Percentiles rank a stretch among this genome's conserved stretches.
phyloP scores from a whole-genome alignment of 2,329 filamentous ascomycete species.

The Alternaria sp. region DNA sequence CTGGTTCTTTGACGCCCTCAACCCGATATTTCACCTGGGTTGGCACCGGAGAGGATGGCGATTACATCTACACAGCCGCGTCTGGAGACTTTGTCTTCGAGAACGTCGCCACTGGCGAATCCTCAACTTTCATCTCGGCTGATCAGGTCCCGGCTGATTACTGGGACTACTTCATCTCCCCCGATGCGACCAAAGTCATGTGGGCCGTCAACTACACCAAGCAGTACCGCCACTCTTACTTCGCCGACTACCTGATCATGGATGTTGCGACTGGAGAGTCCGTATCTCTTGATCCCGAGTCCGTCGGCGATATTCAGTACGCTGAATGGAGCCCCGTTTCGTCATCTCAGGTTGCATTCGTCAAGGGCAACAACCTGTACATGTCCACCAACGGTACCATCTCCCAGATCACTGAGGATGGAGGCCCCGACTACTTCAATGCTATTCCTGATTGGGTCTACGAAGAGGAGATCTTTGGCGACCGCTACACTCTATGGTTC shows the following conservation, averaged over 20 bases:
- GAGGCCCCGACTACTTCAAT: conserved; percentile 66
- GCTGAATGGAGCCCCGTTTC: conserved; percentile 64
- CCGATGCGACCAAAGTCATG: conserved; percentile 65
- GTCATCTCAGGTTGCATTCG: conserved; percentile 69
- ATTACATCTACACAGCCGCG: conserved; percentile 62
- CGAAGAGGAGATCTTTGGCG: conserved; percentile 64
- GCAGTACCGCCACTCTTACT: conserved; percentile 72
- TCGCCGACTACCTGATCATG: conserved; percentile 70
- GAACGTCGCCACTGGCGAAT: conserved; percentile 66
- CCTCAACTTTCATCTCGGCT: conserved; percentile 63
- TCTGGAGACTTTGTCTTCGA: conserved; percentile 65
- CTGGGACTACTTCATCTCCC: conserved; percentile 66
- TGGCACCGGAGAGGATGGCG: conserved; percentile 64
- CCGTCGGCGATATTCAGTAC: conserved; percentile 71
- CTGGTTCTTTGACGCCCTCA: conserved; percentile 50
- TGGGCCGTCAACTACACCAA: conserved; percentile 71
- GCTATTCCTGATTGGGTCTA: conserved; percentile 71
- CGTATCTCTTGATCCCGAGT: conserved; percentile 63
- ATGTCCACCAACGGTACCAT: conserved; percentile 63
- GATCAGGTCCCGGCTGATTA: conserved; percentile 63
- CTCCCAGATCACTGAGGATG: conserved; percentile 65
- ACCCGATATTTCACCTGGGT: conserved; percentile 63
- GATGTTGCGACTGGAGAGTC: conserved; percentile 65
- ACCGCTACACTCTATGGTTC: conserved; percentile 62
- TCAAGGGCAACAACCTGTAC: conserved; percentile 70